Evolutionary conservation across 805 yeast species (phyloP), one percentile per base, ranked within the genome.

Genomic region (Yarrowia sp.): DNA sequence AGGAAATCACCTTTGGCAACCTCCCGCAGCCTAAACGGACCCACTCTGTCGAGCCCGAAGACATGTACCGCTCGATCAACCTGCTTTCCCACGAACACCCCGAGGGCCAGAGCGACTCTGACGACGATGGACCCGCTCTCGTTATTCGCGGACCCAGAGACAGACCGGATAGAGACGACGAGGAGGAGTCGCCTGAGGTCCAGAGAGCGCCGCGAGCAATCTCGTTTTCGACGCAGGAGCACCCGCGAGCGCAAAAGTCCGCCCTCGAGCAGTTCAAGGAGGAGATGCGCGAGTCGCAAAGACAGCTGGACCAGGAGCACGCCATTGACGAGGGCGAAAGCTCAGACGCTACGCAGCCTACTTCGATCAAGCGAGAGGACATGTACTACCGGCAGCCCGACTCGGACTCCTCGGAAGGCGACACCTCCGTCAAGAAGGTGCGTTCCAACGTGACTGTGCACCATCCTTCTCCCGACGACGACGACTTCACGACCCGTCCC

Each of bases 1-100:
- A 68, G n/a, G 75, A 73, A 46, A 85, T 87, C 67, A 76, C 78
- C 60, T 87, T 87, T 70, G 91, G 83, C 2, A 73, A 71, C 7
- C 74, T 86, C 24, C 83, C 88, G 0, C 76, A 64, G 8, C 69
- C 68, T 3, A 62, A 55, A n/a, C 60, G 67, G 19, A 29, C 62
- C 58, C 41, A 66, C n/a, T 82, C 84, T 21, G 76, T 88, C 12
- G 85, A 87, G 32, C 96, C 97, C 1, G 82, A 87, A 53, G 97
- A 92, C 69, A 86, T 91, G 84, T 86, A 79, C 71, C 79, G 86
- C 76, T 90, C 97, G 3, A 87, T 91, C 67, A 85, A 90, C 41
- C 84, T 91, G 86, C 76, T 92, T 75, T 33, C 44, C 1, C 10
- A 14, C 1, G 62, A 44, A 31, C 47, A 39, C 19, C 61, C 61